Evolutionary conservation across 1,284 basidiomycete species (phyloP), one percentile per base, ranked within the genome.

Genomic region (Blastosporella zonata): DNA sequence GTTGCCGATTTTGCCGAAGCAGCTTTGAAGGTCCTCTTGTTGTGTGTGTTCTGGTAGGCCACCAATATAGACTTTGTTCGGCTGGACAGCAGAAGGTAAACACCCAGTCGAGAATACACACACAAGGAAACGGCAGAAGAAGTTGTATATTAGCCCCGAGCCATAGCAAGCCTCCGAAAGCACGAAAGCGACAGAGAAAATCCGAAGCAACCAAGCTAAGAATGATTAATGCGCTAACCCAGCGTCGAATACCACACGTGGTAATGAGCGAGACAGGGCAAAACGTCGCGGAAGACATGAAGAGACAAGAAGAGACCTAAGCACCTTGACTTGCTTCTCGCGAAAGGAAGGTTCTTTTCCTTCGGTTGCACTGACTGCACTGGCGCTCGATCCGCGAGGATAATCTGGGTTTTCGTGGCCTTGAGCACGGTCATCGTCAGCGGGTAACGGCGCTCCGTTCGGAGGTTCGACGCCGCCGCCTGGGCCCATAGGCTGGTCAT

Each of bases 51-150:
- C 87, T 53, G 89, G 90, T 54, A 92, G 78, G 57, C 89, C 89
- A 62, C 89, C 89, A 63, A 92, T 83, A 65, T 92, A 92, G 66
- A 92, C 84, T 73, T 92, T 92, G 73, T 90, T 90, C 70, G 87
- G 84, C 87, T 91, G 76, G 71, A 72, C 72, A 73, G 77, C 73
- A 79, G 67, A 79, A 74, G 69, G 76, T 84, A 71, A 84, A 84
- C 79, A 82, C 75, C 71, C 67, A 74, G 75, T 69, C 64, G 63
- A 70, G 70, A 69, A 55, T 55, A 49, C 53, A 59, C 50, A 60
- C 62, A 71, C 62, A 74, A 67, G 71, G 63, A 73, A 70, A 70
- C 65, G 49, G 51, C 54, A 70, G 65, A 74, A 75, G 70, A 70
- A 73, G 67, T 59, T 62, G 54, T 53, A 56, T n/a, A 55, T 56